Evolutionary conservation across 2,329 filamentous ascomycete genomes (phyloP).

Genomic region (Ophiostoma sp.): DNA sequence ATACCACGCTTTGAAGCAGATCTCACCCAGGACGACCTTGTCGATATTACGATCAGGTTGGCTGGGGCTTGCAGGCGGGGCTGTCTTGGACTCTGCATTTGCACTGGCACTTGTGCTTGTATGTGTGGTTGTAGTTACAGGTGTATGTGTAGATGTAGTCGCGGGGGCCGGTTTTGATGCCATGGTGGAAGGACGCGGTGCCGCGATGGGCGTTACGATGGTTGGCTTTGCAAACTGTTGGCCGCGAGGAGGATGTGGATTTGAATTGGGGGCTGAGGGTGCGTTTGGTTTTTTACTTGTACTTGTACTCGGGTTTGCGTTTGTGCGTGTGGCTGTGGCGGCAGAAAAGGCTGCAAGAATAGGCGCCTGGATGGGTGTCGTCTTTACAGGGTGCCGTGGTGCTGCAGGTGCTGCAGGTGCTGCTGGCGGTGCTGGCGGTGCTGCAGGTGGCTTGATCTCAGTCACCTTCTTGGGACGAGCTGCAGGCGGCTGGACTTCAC

Average conservation of each 20-base stretch:
- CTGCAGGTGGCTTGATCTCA: constrained; percentile 21
- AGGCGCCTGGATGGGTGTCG: constrained; percentile 21
- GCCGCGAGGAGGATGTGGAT: neutral
- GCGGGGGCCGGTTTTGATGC: neutral
- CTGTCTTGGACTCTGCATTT: neutral
- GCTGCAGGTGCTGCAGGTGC: constrained; percentile 14
- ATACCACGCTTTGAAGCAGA: constrained; percentile 86
- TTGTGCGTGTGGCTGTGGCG: neutral
- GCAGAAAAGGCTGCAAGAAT: neutral
- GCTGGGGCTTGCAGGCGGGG: constrained; percentile 35
- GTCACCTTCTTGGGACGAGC: constrained; percentile 19
- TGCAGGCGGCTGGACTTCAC: neutral
- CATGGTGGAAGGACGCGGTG: constrained; percentile 3
- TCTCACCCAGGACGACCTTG: constrained; percentile 77
- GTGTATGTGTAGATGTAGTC: neutral
- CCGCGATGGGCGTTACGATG: neutral
- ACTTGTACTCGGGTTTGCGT: neutral
- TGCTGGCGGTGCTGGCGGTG: constrained; percentile 15
- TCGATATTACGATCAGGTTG: constrained; percentile 69
- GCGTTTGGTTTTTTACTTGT: neutral
- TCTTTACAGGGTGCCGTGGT: neutral
- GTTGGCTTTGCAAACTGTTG: constrained; percentile 3
- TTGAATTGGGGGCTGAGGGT: neutral
- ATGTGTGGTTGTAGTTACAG: neutral
- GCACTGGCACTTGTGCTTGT: neutral